These are phyloP conservation scores for Cyberlindnera lachancei DNA, from an alignment of 805 yeast species.

Conservation along the genomic window DNA sequence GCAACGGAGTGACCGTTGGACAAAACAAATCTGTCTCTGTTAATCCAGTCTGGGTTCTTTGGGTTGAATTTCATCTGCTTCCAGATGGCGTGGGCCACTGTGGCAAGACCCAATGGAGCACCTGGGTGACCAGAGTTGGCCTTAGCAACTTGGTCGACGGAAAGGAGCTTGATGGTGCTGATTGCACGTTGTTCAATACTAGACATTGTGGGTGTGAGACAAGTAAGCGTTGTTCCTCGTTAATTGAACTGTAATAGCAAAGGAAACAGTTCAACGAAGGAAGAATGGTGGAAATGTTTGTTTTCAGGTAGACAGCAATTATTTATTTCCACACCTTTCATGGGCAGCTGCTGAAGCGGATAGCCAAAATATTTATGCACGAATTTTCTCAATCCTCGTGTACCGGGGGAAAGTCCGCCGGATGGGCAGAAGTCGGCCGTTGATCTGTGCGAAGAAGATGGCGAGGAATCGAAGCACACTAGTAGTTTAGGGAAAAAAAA, in stretches of 20 bases:
- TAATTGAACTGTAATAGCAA: too few species aligned
- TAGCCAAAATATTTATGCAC: too few species aligned
- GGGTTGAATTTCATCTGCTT: slow-evolving; percentile 82
- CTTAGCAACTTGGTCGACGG: slow-evolving; percentile 79
- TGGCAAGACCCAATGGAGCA: slow-evolving; percentile 98
- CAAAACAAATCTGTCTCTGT: slow-evolving; percentile 91
- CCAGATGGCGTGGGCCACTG: slow-evolving; percentile 86
- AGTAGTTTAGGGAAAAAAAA: too few species aligned
- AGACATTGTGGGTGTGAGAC: slow-evolving; percentile 6
- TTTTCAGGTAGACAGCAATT: too few species aligned
- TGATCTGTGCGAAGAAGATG: too few species aligned
- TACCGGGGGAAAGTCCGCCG: slow-evolving; percentile 2
- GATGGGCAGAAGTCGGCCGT: background rate
- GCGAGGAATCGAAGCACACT: too few species aligned
- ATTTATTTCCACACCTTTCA: background rate
- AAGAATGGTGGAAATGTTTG: too few species aligned
- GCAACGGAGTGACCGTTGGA: slow-evolving; percentile 98
- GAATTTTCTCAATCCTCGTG: background rate
- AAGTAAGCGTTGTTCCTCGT: background rate
- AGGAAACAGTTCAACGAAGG: too few species aligned
- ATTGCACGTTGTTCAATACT: slow-evolving; percentile 65
- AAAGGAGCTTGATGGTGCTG: slow-evolving; percentile 80
- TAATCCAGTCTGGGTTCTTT: slow-evolving; percentile 84
- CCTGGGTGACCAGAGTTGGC: slow-evolving; percentile 99
- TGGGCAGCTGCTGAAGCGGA: too few species aligned